A percentile compares a stretch with the other conserved stretches of the same genome.
phyloP scores from a whole-genome alignment of 2,329 filamentous ascomycete species.

The Rhynchosporium agropyri region DNA sequence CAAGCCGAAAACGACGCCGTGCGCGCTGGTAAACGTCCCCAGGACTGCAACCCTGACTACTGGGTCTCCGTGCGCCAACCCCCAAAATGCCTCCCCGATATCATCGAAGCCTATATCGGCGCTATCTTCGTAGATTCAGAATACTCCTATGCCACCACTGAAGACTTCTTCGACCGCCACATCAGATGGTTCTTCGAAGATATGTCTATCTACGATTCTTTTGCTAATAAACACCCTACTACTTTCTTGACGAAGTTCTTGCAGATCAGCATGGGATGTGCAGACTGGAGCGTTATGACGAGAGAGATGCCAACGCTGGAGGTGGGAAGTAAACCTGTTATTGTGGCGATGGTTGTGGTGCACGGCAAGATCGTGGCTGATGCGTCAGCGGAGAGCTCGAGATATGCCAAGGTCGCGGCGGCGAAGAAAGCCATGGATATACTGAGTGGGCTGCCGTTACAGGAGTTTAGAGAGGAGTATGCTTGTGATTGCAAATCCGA shows the following conservation, averaged over 20 bases:
- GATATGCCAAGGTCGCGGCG: constrained; percentile 73
- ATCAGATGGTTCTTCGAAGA: constrained; percentile 80
- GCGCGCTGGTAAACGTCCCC: constrained; percentile 42
- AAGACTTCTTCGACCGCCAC: constrained; percentile 74
- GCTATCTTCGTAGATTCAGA: constrained; percentile 88
- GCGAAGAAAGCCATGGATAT: constrained; percentile 59
- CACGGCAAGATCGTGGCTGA: constrained; percentile 71
- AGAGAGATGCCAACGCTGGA: constrained; percentile 47
- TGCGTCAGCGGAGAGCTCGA: constrained; percentile 61
- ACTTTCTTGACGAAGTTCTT: constrained; percentile 71
- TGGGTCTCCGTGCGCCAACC: constrained; percentile 67
- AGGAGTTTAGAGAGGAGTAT: constrained; percentile 62
- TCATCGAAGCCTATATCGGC: constrained; percentile 86
- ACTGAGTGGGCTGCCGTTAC: constrained; percentile 49
- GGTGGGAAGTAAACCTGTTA: constrained; percentile 48
- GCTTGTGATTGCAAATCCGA: constrained; percentile 61
- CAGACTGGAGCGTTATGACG: constrained; percentile 53
- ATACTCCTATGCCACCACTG: constrained; percentile 75
- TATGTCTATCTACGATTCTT: constrained; percentile 85
- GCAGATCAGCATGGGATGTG: constrained; percentile 66
- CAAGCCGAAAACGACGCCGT: constrained; percentile 42
- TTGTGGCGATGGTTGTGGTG: constrained; percentile 75
- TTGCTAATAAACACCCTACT: constrained; percentile 83
- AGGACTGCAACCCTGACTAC: constrained; percentile 61
- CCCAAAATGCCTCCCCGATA: constrained; percentile 79